Evolutionary conservation across 768 basidiomycete genomes (phyloP), one percentile per base, ranked within the genome.

Genomic region (Kwoniella europaea): DNA sequence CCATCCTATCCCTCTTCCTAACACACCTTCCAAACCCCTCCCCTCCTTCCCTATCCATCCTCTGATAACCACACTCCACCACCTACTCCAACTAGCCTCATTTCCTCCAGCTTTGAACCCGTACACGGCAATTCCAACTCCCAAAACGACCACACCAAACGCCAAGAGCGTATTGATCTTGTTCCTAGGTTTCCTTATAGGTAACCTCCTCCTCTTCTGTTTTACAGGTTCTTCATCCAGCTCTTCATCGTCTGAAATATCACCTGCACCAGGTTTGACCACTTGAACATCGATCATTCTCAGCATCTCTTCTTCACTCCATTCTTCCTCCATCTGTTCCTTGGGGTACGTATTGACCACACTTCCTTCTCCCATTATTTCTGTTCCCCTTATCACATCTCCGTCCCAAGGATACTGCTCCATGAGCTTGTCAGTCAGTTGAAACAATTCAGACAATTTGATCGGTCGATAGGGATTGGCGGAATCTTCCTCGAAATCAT

Each of bases 361-460:
- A 65, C 80, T 81, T 7, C 73, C 71, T 7, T 59, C 50, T 7
- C 81, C 82, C 78, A 84, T 74, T 55, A 84, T 75, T 50, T 84
- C 82, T 29, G 35, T 60, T 13, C 79, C 80, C 1, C 74, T 63
- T 18, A 84, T 74, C 0, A 56, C 68, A 4, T 71, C 63, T 16
- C 79, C 76, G 57, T 77, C 76, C 65, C 75, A 81, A 0, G 84
- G 84, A 65, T 76, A 79, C 20, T 71, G 43, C 0, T 43, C 42
- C 72, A 78, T 76, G 3, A 84, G 71, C 13, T 68, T 56, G 54
- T 79, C 78, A 0, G 82, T 79, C 24, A 77, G 59, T 6, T 67
- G 59, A 61, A 84, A 84, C 0, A 84, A 68, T 63, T 71, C 74
- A 41, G 80, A 79, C 35, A 84, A 69, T 13, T 71, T 68, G 62